phyloP scores from a whole-genome alignment of 2,329 filamentous ascomycete genomes.

The Cladosporium sp. region DNA sequence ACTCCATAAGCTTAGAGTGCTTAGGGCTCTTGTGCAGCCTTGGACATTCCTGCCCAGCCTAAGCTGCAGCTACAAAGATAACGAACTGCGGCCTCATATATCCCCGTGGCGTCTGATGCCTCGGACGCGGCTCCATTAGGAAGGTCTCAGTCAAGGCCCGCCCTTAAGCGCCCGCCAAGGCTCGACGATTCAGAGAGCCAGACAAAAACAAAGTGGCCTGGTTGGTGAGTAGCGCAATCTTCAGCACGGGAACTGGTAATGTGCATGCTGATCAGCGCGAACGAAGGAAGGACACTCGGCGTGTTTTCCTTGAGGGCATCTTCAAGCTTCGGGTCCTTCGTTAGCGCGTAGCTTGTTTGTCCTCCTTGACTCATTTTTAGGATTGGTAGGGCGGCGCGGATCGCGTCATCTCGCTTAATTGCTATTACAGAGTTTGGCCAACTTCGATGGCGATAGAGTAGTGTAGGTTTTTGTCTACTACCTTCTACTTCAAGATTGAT shows the following conservation, averaged over 20 bases:
- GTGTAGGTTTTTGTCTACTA: background rate
- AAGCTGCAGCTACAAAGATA: constrained; percentile 1
- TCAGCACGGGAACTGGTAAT: background rate
- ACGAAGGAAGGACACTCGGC: background rate
- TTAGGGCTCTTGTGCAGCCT: background rate
- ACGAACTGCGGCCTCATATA: background rate
- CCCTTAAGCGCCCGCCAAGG: constrained; percentile 4
- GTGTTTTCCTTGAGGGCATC: background rate
- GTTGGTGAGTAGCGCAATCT: constrained; percentile 1
- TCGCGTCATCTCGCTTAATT: constrained; percentile 4
- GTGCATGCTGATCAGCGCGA: background rate
- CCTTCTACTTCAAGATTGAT: constrained; percentile 10
- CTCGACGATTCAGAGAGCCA: background rate
- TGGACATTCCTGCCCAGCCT: background rate
- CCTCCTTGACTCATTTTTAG: background rate
- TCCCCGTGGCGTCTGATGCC: background rate
- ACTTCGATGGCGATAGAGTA: background rate
- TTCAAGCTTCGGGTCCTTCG: background rate
- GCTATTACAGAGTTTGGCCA: background rate
- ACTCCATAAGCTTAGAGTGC: background rate
- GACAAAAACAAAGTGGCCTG: background rate
- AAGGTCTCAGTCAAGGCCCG: background rate
- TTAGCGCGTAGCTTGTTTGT: constrained; percentile 7
- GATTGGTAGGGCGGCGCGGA: background rate
- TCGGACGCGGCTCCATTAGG: background rate